Base-by-base conservation (phyloP, 495 filamentous ascomycete species). In the Penicillium subrubescens region DNA sequence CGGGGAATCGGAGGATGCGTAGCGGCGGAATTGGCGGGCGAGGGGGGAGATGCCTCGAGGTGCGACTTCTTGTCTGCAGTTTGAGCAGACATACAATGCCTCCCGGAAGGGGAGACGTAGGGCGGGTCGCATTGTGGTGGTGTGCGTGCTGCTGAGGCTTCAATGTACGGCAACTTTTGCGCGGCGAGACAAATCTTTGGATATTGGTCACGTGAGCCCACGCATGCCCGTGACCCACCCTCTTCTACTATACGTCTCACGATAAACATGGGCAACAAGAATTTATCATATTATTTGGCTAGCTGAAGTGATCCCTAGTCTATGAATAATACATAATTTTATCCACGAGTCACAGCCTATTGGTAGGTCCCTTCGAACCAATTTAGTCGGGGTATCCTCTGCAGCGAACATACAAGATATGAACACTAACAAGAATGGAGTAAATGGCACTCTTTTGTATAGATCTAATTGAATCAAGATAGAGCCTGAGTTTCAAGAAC, bases 1-100 rank as follows among this genome's bases (percentile, higher is more conserved):
- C 48, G 72, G 70, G 51, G 67, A 67, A 63, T 72, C 70, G 71
- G 77, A 79, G 44, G 70, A 70, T 56, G 78, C 77, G 70, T 80
- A 65, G 67, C 70, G 77, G 67, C 78, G 77, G 74, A 75, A 72
- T 75, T 79, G 79, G 62, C 73, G 72, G 64, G 77, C 63, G 23
- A 79, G 64, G 27, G 79, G 73, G 8, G 80, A 79, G 46, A 68
- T 48, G 25, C 46, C 60, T 37, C 78, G 81, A 25, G 82, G 76
- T 29, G 71, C 66, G 25, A 68, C 69, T 68, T 73, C 73, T 56
- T 78, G 72, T 71, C 76, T 73, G 72, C 80, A 82, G 63, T 64
- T 74, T 15, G 79, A 80, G 70, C 80, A 82, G 66, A 82, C 70
- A 51, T 81, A 82, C 23, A 72, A 60, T 34, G 70, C 78, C 74